phyloP scores from a whole-genome alignment of 2,329 filamentous ascomycete species.

The Fusarium humuli region DNA sequence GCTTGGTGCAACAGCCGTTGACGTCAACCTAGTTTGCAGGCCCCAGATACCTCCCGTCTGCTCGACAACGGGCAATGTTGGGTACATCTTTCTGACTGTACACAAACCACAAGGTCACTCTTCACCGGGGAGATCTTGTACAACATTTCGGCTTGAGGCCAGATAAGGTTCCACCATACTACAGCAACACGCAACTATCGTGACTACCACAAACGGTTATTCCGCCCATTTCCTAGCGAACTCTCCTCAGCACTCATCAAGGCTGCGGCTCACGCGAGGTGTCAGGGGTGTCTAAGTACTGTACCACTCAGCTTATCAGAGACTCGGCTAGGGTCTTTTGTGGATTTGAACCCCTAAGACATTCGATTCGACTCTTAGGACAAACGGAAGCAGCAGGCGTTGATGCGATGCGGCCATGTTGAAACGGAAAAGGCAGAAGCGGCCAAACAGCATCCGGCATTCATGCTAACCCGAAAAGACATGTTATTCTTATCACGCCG shows the following conservation, averaged over 20 bases:
- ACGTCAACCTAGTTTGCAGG: slow-evolving; percentile 27
- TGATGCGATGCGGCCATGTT: neutral
- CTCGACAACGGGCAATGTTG: slow-evolving; percentile 12
- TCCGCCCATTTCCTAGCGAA: slow-evolving; percentile 10
- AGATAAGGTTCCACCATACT: neutral
- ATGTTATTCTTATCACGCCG: neutral
- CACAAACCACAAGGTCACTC: slow-evolving; percentile 7
- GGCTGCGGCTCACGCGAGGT: slow-evolving; percentile 18
- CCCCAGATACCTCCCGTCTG: slow-evolving; percentile 11
- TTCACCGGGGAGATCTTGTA: slow-evolving; percentile 18
- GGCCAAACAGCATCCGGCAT: neutral
- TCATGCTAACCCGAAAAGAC: neutral
- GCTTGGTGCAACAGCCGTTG: slow-evolving; percentile 30
- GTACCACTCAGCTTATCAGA: slow-evolving; percentile 30
- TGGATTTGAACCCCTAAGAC: slow-evolving; percentile 28
- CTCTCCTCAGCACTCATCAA: neutral
- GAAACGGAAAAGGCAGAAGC: neutral
- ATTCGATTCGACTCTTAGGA: slow-evolving; percentile 14
- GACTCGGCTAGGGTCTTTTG: slow-evolving; percentile 28
- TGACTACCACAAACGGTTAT: slow-evolving; percentile 13
- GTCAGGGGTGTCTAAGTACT: slow-evolving; percentile 3
- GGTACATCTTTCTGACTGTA: slow-evolving; percentile 6
- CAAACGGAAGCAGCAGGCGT: slow-evolving; percentile 30
- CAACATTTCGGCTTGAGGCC: neutral
- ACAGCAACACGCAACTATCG: slow-evolving; percentile 17